Percentiles rank a stretch among this genome's conserved stretches.
Conservation (phyloP, 495 filamentous ascomycete genomes). For the Penicillium cataractarum region DNA sequence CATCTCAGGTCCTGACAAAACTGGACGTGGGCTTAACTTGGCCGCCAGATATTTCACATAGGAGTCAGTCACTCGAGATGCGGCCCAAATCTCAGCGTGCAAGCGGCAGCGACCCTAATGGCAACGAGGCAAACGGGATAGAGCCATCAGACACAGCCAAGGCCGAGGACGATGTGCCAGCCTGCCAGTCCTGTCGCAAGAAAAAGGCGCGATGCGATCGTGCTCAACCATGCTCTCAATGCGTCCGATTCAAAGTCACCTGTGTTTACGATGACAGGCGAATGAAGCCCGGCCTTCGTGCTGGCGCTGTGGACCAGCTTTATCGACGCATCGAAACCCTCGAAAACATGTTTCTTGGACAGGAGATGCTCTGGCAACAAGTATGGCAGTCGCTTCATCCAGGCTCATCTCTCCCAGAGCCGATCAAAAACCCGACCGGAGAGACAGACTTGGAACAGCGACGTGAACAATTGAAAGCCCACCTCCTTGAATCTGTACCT, state of each 20-base stretch:
- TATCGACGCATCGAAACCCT: conserved; percentile 39
- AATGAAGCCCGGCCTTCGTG: conserved; percentile 41
- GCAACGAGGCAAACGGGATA: not conserved
- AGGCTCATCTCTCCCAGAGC: conserved; percentile 7
- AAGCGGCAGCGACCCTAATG: not conserved
- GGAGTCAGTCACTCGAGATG: not conserved
- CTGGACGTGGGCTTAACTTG: too few species aligned
- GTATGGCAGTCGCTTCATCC: conserved; percentile 20
- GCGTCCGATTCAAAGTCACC: conserved; percentile 32
- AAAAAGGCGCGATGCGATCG: conserved; percentile 48
- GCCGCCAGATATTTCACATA: too few species aligned
- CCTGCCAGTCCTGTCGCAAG: conserved; percentile 46
- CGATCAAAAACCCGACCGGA: not conserved
- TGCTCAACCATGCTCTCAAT: conserved; percentile 43
- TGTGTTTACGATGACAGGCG: conserved; percentile 43
- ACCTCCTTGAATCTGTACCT: not conserved
- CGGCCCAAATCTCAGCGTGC: not conserved
- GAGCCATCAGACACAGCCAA: conserved; percentile 13
- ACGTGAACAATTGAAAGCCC: conserved; percentile 13
- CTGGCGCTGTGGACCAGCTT: conserved; percentile 46
- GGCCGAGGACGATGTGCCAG: conserved; percentile 25
- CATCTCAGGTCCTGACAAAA: too few species aligned
- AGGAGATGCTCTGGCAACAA: conserved; percentile 33
- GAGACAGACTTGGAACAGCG: conserved; percentile 7
- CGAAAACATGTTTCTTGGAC: conserved; percentile 39